Percentiles rank a stretch among this genome's conserved stretches.
Conservation (phyloP, 257 asterid species). For the Nyctanthes arbortristis region DNA sequence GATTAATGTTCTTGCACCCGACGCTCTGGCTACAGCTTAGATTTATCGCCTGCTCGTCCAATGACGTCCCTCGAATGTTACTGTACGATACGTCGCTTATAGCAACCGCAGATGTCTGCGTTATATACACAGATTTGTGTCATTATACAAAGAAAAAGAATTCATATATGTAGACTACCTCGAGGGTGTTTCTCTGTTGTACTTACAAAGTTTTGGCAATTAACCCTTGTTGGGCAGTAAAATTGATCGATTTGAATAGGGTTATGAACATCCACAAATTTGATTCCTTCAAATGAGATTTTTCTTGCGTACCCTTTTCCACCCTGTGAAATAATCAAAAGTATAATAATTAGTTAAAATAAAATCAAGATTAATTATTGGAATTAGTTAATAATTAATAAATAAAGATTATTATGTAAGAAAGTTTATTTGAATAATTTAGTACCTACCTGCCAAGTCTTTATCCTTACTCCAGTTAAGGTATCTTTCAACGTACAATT, state of each 20-base stretch:
- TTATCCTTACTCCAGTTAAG: slow-evolving; percentile 58
- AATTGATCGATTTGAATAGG: slow-evolving; percentile 64
- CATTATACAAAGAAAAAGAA: neutral
- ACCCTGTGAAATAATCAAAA: slow-evolving; percentile 40
- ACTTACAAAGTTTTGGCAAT: slow-evolving; percentile 56
- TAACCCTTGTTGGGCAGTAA: slow-evolving; percentile 55
- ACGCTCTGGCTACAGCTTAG: slow-evolving; percentile 49
- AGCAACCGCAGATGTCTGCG: slow-evolving; percentile 54
- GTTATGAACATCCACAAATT: slow-evolving; percentile 47
- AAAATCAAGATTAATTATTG: neutral
- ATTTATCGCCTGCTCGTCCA: slow-evolving; percentile 41
- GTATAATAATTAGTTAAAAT: neutral
- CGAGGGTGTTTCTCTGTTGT: neutral
- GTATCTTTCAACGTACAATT: slow-evolving; percentile 57
- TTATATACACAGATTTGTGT: neutral
- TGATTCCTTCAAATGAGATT: slow-evolving; percentile 52
- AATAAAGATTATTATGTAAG: neutral
- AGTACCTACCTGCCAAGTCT: slow-evolving; percentile 50
- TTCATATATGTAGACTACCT: neutral
- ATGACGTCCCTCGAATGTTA: slow-evolving; percentile 59
- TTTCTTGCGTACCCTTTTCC: slow-evolving; percentile 64
- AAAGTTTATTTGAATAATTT: neutral
- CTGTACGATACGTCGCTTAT: slow-evolving; percentile 50
- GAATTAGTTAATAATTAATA: neutral
- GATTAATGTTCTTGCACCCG: slow-evolving; percentile 42